Conservation (phyloP, 345 rosid genomes). For the Isatis tinctoria region DNA sequence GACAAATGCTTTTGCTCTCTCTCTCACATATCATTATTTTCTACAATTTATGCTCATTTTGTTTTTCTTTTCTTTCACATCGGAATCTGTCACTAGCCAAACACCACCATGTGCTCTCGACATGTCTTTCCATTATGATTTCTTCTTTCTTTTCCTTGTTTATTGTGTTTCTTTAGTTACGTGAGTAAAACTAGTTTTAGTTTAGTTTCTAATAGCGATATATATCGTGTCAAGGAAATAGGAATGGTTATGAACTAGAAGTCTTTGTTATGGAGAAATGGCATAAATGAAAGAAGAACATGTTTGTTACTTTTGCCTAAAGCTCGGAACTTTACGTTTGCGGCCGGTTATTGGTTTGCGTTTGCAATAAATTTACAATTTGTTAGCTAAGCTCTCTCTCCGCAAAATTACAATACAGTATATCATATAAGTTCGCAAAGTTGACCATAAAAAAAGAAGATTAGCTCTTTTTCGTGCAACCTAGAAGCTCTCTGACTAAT, state of each 20-base stretch:
- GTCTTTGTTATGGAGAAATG: not conserved
- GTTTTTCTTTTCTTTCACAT: slow-evolving; percentile 2
- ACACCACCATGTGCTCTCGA: slow-evolving; percentile 32
- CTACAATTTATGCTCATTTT: no score
- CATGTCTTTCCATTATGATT: slow-evolving; percentile 26
- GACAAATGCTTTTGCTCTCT: slow-evolving; percentile 20
- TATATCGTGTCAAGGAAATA: not conserved
- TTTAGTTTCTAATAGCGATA: not conserved
- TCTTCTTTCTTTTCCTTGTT: not conserved
- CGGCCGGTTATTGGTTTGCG: no score
- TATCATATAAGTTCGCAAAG: no score
- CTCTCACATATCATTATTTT: not conserved
- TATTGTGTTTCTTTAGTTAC: not conserved
- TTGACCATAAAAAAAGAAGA: no score
- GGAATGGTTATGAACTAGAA: not conserved
- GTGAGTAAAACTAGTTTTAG: not conserved
- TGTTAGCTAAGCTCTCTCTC: no score
- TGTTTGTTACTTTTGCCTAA: no score
- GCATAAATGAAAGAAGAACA: not conserved
- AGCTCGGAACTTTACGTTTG: no score
- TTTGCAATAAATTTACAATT: no score
- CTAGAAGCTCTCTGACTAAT: not conserved
- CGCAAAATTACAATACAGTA: no score
- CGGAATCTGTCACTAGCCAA: slow-evolving; percentile 20
- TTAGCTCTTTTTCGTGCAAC: no score